Evolutionary conservation across 1,284 basidiomycete genomes (phyloP).

Genomic region (Ceratobasidium sp.): DNA sequence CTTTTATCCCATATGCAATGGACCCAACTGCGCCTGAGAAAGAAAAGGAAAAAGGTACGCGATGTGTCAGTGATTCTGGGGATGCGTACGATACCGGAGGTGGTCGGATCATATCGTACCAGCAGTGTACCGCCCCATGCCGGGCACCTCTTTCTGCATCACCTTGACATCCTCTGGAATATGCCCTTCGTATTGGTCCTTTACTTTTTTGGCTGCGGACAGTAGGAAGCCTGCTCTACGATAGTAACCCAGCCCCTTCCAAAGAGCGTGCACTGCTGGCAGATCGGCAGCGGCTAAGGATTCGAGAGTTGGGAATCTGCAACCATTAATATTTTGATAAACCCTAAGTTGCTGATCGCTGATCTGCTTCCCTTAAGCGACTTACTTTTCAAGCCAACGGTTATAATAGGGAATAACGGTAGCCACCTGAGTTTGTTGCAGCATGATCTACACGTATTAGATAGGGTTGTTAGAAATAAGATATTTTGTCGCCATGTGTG

Average conservation of each 20-base stretch:
- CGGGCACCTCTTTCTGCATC: constrained; percentile 85
- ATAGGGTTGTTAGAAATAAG: constrained; percentile 62
- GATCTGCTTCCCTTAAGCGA: not conserved
- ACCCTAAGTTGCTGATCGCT: not conserved
- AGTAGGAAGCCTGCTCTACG: constrained; percentile 83
- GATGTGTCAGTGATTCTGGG: constrained; percentile 34
- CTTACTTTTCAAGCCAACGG: constrained; percentile 78
- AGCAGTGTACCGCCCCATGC: constrained; percentile 87
- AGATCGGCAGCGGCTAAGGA: constrained; percentile 77
- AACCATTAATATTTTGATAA: constrained; percentile 26
- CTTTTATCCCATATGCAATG: constrained; percentile 85
- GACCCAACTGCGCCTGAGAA: constrained; percentile 83
- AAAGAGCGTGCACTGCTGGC: constrained; percentile 84
- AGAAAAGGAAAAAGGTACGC: constrained; percentile 19
- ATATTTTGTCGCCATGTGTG: constrained; percentile 29
- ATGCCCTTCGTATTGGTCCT: constrained; percentile 67
- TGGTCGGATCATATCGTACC: constrained; percentile 45
- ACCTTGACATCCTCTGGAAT: constrained; percentile 81
- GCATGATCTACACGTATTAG: constrained; percentile 89
- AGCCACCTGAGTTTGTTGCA: constrained; percentile 92
- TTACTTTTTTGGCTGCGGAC: constrained; percentile 76
- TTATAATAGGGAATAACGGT: constrained; percentile 92
- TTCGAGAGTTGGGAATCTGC: constrained; percentile 81
- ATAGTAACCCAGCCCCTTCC: constrained; percentile 94
- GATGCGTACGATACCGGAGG: constrained; percentile 40